Conservation (phyloP, 257 asterid genomes). For the Verbena officinalis region DNA sequence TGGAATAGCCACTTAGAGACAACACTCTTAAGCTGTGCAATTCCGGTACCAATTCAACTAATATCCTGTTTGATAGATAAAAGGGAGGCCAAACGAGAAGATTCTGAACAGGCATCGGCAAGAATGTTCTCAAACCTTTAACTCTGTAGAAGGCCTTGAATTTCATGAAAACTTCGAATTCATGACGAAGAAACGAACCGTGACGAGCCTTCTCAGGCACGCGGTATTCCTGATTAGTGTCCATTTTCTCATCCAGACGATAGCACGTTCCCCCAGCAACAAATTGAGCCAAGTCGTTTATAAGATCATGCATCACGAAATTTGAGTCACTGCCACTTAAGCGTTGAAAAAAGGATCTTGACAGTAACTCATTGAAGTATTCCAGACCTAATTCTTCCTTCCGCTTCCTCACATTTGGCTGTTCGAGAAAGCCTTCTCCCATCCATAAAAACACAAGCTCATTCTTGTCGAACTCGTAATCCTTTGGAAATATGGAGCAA, state of each 20-base stretch:
- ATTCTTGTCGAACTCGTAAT: conserved; percentile 54
- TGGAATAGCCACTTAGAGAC: conserved; percentile 57
- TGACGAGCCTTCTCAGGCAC: conserved; percentile 41
- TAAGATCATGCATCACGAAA: conserved; percentile 60
- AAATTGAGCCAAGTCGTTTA: conserved; percentile 63
- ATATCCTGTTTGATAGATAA: conserved; percentile 45
- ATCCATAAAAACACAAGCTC: conserved; percentile 61
- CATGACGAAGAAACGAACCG: conserved; percentile 49
- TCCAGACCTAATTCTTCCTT: conserved; percentile 52
- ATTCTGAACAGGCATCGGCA: conserved; percentile 62
- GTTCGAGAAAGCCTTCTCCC: conserved; percentile 66
- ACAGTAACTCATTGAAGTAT: conserved; percentile 53
- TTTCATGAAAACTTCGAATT: conserved; percentile 41
- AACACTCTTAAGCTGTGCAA: conserved; percentile 49
- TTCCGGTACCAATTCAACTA: conserved; percentile 50
- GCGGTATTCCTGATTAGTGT: conserved; percentile 32
- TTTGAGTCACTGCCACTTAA: conserved; percentile 37
- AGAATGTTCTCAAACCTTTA: conserved; percentile 56
- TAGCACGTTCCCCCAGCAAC: conserved; percentile 56
- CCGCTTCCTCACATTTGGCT: conserved; percentile 27
- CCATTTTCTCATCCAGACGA: conserved; percentile 58
- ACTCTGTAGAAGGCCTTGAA: conserved; percentile 39
- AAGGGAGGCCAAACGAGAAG: conserved; percentile 55
- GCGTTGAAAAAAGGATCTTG: conserved; percentile 59
- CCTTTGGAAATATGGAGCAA: conserved; percentile 70